Percentiles rank a stretch among this genome's conserved stretches.
Evolutionary conservation across 495 filamentous ascomycete species (phyloP).

Genomic region (Penicillium herquei): DNA sequence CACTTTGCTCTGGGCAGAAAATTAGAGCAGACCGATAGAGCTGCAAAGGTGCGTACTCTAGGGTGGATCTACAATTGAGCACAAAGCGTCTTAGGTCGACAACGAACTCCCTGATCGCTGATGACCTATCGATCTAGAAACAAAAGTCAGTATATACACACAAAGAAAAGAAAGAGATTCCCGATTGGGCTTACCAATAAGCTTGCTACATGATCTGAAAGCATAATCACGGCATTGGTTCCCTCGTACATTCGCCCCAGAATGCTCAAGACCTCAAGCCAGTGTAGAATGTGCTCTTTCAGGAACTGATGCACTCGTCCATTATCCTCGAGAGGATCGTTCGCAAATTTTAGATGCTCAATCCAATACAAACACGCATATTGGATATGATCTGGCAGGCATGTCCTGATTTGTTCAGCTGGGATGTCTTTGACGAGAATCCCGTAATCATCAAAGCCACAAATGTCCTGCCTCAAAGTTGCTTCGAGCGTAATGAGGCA

Average conservation of each 20-base stretch:
- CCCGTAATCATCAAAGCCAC: not conserved
- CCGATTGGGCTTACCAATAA: not conserved
- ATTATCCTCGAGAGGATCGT: conserved; percentile 1
- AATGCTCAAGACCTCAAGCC: conserved; percentile 28
- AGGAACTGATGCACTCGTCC: conserved; percentile 16
- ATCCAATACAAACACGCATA: conserved; percentile 1
- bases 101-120: not conserved
- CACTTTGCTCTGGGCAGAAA: not conserved
- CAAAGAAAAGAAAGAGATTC: too few relatives aligned
- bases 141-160: not conserved
- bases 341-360: not conserved
- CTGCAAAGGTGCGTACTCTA: not conserved
- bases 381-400: not conserved
- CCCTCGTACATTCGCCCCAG: conserved; percentile 7
- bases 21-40: not conserved
- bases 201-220: not conserved
- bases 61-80: not conserved
- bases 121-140: not conserved
- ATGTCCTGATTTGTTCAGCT: not conserved
- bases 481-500: not conserved
- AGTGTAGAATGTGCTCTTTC: conserved; percentile 24
- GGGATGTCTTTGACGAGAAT: not conserved
- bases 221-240: not conserved
- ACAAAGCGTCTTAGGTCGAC: not conserved
- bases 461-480: not conserved